These are phyloP conservation scores for Lentinula aciculospora DNA, from an alignment of 768 basidiomycete genomes.

Conservation along the genomic window DNA sequence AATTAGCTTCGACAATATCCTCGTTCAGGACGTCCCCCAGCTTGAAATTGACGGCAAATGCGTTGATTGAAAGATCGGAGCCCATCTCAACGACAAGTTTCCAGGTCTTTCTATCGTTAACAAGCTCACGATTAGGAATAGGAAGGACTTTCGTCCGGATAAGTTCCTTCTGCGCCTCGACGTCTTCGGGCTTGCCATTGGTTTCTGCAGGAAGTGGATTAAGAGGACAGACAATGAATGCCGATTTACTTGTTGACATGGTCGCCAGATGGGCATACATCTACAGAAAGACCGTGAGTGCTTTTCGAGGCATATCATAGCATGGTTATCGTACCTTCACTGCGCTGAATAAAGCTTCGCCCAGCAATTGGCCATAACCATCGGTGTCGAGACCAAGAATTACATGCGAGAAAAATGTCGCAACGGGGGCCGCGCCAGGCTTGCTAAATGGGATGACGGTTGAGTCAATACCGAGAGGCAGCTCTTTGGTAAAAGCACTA, in stretches of 20 bases:
- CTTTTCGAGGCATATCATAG: not conserved
- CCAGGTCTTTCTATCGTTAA: slow-evolving; percentile 20
- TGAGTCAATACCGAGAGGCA: not conserved
- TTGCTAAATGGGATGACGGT: slow-evolving; percentile 23
- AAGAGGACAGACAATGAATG: slow-evolving; percentile 35
- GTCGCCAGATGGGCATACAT: slow-evolving; percentile 35
- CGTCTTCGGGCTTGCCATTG: slow-evolving; percentile 17
- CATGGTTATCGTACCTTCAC: slow-evolving; percentile 21
- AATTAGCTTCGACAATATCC: slow-evolving; percentile 28
- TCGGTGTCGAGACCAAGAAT: slow-evolving; percentile 32
- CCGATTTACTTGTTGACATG: slow-evolving; percentile 25
- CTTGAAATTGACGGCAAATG: slow-evolving; percentile 32
- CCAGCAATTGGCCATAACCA: slow-evolving; percentile 34
- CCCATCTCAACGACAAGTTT: slow-evolving; percentile 23
- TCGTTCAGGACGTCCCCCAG: slow-evolving; percentile 21
- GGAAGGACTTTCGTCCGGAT: slow-evolving; percentile 28
- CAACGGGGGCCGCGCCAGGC: slow-evolving; percentile 37
- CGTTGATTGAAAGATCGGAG: slow-evolving; percentile 38
- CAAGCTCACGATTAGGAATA: slow-evolving; percentile 22
- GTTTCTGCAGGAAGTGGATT: slow-evolving; percentile 23
- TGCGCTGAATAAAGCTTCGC: slow-evolving; percentile 30
- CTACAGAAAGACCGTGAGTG: slow-evolving; percentile 12
- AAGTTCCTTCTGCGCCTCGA: slow-evolving; percentile 23
- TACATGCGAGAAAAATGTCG: slow-evolving; percentile 29
- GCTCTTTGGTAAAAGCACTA: not conserved